Evolutionary conservation across 2,329 filamentous ascomycete species (phyloP).

Genomic region (Thielaviopsis ethacetica): DNA sequence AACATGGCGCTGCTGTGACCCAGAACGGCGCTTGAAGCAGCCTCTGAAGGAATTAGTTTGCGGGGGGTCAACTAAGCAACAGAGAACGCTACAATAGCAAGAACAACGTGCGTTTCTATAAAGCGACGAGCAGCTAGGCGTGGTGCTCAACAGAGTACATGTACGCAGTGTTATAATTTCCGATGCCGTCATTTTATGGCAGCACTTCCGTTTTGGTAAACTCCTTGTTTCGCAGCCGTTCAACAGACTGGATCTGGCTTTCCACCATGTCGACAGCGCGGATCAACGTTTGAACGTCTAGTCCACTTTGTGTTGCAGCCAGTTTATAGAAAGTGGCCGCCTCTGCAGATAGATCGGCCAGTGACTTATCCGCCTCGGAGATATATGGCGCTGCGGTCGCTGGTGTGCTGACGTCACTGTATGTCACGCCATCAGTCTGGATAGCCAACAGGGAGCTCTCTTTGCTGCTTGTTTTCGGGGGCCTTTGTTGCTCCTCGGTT

Average conservation of each 20-base stretch:
- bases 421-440: not conserved
- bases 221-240: slow-evolving; percentile 2
- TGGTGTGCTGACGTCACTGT: not conserved
- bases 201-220: not conserved
- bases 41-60: slow-evolving; percentile 1
- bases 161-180: not conserved
- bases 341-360: slow-evolving; percentile 10
- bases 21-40: not conserved
- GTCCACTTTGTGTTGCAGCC: slow-evolving; percentile 7
- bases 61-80: not conserved
- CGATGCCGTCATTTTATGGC: not conserved
- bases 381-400: not conserved
- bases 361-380: slow-evolving; percentile 5
- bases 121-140: too few species aligned
- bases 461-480: not conserved
- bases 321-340: slow-evolving; percentile 10
- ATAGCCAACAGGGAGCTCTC: not conserved
- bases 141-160: not conserved
- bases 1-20: not conserved
- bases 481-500: not conserved
- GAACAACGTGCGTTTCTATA: not conserved
- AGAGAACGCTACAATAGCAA: not conserved
- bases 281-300: slow-evolving; percentile 9
- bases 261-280: slow-evolving; percentile 13
- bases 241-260: slow-evolving; percentile 3